Percentiles rank a stretch among this genome's conserved stretches.
These are phyloP conservation scores for Mycena chlorophos DNA, from an alignment of 768 basidiomycete genomes.

Conservation along the genomic window DNA sequence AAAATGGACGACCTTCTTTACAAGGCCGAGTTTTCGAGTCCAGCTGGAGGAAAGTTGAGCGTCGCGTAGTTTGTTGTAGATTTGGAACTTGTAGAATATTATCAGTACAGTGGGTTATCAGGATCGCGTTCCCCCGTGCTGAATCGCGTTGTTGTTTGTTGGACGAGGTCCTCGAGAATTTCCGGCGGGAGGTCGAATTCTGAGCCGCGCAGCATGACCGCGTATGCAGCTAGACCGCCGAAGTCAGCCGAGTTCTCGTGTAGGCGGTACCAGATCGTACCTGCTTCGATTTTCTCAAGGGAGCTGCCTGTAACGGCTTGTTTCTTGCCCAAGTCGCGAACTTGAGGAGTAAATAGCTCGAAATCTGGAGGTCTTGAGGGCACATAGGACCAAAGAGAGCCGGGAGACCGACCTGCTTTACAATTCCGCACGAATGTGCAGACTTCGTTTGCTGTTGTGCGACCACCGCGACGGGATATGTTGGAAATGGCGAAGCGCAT, in stretches of 20 bases:
- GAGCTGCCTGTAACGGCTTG: constrained; percentile 83
- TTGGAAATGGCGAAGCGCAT: constrained; percentile 94
- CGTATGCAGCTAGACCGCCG: constrained; percentile 55
- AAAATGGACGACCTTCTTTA: constrained; percentile 18
- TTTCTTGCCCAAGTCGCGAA: constrained; percentile 81
- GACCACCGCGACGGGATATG: constrained; percentile 65
- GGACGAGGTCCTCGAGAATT: constrained; percentile 69
- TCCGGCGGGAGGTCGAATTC: constrained; percentile 72
- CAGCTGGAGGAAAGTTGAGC: constrained; percentile 25
- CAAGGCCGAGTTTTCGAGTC: constrained; percentile 26
- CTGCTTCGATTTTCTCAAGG: constrained; percentile 93
- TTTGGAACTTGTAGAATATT: constrained; percentile 10
- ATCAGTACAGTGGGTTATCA: constrained; percentile 4
- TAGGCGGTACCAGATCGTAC: constrained; percentile 42
- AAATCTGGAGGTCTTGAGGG: constrained; percentile 54
- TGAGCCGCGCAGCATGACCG: constrained; percentile 68
- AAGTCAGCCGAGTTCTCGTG: not conserved
- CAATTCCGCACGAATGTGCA: constrained; percentile 73
- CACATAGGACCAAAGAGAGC: not conserved
- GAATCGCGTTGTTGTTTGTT: constrained; percentile 44
- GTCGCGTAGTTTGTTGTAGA: constrained; percentile 21
- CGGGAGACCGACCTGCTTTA: constrained; percentile 55
- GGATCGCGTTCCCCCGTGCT: constrained; percentile 5
- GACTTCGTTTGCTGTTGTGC: constrained; percentile 58
- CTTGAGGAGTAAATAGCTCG: constrained; percentile 69